Evolutionary conservation across 768 basidiomycete genomes (phyloP).

Genomic region (Lentinus brumalis): DNA sequence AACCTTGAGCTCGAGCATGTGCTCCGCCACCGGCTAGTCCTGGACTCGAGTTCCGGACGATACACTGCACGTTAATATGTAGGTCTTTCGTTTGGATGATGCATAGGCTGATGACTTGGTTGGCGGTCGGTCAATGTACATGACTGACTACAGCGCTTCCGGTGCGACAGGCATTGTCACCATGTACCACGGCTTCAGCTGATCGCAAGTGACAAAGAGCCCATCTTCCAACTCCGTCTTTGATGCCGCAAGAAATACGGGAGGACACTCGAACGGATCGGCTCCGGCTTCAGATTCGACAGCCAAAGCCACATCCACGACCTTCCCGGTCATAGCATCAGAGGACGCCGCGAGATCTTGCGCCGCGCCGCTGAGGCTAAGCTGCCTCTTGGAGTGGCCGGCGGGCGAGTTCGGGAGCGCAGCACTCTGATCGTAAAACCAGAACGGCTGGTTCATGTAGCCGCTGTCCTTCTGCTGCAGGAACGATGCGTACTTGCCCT

Average conservation of each 20-base stretch:
- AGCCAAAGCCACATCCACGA: background rate
- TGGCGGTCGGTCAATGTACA: background rate
- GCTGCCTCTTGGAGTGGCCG: conserved; percentile 22
- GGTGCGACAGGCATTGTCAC: background rate
- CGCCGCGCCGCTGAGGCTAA: background rate
- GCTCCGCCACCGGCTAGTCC: background rate
- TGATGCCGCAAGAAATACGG: conserved; percentile 33
- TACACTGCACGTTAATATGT: too few relatives aligned
- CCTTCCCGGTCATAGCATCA: background rate
- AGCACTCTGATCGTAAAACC: conserved; percentile 48
- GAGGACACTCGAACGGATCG: conserved; percentile 41
- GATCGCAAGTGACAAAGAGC: conserved; percentile 46
- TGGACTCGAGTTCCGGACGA: background rate
- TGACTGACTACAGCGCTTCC: background rate
- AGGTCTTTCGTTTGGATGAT: background rate
- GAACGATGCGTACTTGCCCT: conserved; percentile 49
- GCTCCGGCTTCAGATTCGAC: background rate
- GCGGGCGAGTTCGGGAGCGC: conserved; percentile 43
- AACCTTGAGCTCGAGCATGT: background rate
- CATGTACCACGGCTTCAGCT: conserved; percentile 43
- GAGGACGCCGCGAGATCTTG: background rate
- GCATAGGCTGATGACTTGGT: background rate
- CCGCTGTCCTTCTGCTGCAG: conserved; percentile 34
- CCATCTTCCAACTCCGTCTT: conserved; percentile 44
- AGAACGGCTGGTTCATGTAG: conserved; percentile 44